Conservation (phyloP, 176 grass and related monocot genomes). For the Rhynchospora breviuscula region DNA sequence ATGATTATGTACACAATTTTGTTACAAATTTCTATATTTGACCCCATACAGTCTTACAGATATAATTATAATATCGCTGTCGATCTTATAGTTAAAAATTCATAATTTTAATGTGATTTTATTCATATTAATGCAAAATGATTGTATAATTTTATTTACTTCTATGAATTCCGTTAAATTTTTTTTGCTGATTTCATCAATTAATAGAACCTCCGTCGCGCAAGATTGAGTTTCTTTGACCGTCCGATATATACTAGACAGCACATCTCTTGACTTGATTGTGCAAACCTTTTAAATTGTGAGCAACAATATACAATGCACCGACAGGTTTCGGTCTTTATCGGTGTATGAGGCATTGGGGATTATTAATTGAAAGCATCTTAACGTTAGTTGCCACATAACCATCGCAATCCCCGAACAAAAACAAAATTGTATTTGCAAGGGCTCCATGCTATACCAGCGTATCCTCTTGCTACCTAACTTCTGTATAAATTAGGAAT, state of each 20-base stretch:
- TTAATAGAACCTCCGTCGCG: neutral
- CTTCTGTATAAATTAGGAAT: neutral
- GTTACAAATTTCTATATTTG: too few relatives aligned
- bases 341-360: neutral
- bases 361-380: neutral
- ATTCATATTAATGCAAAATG: too few relatives aligned
- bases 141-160: too few relatives aligned
- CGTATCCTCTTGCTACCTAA: neutral
- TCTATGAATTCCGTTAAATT: too few relatives aligned
- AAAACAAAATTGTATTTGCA: neutral
- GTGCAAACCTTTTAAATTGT: neutral
- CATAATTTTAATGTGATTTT: too few relatives aligned
- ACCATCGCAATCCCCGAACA: neutral
- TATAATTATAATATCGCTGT: too few relatives aligned
- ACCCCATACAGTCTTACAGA: too few relatives aligned
- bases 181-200: too few relatives aligned
- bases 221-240: neutral
- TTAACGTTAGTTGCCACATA: slow-evolving; percentile 10
- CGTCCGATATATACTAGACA: neutral
- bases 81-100: too few relatives aligned
- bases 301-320: slow-evolving; percentile 6
- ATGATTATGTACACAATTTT: too few relatives aligned
- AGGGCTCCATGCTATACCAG: too few relatives aligned
- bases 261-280: neutral
- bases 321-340: neutral